phyloP scores from a whole-genome alignment of 225 moss, liverwort and hornwort species.

The Pseudisothecium myosuroides region DNA sequence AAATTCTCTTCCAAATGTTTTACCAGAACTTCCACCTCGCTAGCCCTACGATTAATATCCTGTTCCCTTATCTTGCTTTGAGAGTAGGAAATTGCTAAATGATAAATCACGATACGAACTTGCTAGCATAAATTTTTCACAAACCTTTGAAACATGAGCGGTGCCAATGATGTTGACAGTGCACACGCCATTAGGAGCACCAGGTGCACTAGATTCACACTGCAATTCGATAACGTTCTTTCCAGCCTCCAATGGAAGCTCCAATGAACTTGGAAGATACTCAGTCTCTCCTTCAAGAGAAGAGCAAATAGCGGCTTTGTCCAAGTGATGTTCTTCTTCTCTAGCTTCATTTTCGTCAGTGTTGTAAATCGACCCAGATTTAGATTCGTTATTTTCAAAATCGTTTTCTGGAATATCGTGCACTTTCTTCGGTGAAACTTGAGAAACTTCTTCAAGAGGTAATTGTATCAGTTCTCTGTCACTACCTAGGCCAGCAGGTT shows the following conservation, averaged over 20 bases:
- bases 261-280: not conserved
- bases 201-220: conserved; percentile 34
- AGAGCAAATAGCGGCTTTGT: not conserved
- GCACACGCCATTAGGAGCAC: conserved; percentile 43
- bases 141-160: conserved; percentile 77
- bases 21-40: not conserved
- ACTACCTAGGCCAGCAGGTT: not conserved
- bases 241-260: conserved; percentile 16
- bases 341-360: not conserved
- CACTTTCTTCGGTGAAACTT: not conserved
- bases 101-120: not conserved
- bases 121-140: not conserved
- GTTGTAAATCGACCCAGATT: not conserved
- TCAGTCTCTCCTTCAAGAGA: conserved; percentile 3
- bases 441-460: not conserved
- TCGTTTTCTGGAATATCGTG: not conserved
- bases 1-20: not conserved
- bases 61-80: not conserved
- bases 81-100: not conserved
- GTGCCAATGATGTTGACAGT: conserved; percentile 50
- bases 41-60: not conserved
- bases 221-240: conserved; percentile 34
- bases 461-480: not conserved
- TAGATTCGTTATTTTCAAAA: not conserved
- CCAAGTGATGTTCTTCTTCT: not conserved